Base-by-base conservation (phyloP, 768 basidiomycete genomes). In the Cubamyces sp. region DNA sequence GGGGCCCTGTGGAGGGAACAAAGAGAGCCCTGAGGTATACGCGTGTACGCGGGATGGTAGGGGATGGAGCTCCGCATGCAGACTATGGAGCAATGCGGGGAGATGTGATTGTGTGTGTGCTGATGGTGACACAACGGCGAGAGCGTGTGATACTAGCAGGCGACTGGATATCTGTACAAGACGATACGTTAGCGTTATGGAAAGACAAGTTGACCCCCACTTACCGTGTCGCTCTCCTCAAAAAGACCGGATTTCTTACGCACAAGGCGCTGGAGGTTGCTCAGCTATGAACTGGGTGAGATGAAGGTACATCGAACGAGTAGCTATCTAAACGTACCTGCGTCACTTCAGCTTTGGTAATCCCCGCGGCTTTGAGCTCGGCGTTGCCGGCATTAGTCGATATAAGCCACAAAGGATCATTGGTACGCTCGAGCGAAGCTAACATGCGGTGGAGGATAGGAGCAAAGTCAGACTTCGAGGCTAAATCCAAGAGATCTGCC, bases 311-410 rank as follows among this genome's bases (percentile, higher is more conserved):
- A 40, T n/a, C n/a, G 16, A 5, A 54, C 30, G 30, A 19, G 15
- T 47, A 28, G 55, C 61, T 7, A 43, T 57, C 21, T 12, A 21
- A 18, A 75, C 84, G 53, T 58, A 92, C 90, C 60, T 81, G 70
- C 9, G 71, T 66, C 26, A 81, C 77, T 61, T 93, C 91, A 28
- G 83, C 81, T 69, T 84, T 87, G 37, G 77, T 75, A 11, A 90
- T 69, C 0, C 85, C 87, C 3, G 74, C 73, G 42, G 75, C 78
- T 66, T 80, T 86, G 48, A 89, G 72, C 42, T 83, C 81, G 0
- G 69, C 65, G 45, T 83, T 81, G 15, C 70, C 72, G 34, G 71
- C 40, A 54, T 67, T 55, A 58, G 70, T 61, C 66, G 75, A 76
- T 21, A 78, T 70, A 14, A 81, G 74, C n/a, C 77, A 71, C 21